Conservation (phyloP, 2,329 filamentous ascomycete species). For the Ophiocordyceps sinensis region DNA sequence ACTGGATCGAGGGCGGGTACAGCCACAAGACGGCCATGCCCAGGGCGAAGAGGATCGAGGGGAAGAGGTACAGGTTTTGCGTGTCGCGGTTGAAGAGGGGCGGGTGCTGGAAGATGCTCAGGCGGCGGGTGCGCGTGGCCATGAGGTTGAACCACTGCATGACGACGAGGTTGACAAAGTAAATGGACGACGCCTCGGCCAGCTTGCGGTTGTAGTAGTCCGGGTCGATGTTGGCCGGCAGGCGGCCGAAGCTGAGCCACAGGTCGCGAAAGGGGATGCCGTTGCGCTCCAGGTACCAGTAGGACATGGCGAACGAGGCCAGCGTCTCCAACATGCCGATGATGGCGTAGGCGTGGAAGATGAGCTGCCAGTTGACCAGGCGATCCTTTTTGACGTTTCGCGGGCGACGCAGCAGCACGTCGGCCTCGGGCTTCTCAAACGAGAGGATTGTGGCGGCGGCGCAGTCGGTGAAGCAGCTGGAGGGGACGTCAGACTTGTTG, state of each 20-base stretch:
- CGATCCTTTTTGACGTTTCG: conserved; percentile 55
- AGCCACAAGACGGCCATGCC: conserved; percentile 55
- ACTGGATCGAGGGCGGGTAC: conserved; percentile 53
- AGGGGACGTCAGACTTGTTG: too few relatives aligned
- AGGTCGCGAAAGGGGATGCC: conserved; percentile 50
- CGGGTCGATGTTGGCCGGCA: conserved; percentile 33
- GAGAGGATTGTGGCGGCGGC: conserved; percentile 58
- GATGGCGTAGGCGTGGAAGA: conserved; percentile 59
- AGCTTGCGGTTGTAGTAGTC: conserved; percentile 40
- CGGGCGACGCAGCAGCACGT: conserved; percentile 55
- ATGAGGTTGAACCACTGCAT: conserved; percentile 73
- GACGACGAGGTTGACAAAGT: conserved; percentile 68
- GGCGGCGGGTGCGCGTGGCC: conserved; percentile 48
- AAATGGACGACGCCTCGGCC: conserved; percentile 56
- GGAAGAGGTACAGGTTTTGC: conserved; percentile 55
- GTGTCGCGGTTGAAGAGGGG: conserved; percentile 50
- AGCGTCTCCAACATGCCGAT: conserved; percentile 50
- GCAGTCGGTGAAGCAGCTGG: conserved; percentile 62
- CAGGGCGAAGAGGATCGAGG: conserved; percentile 54
- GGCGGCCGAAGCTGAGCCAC: conserved; percentile 53
- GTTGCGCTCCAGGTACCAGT: conserved; percentile 47
- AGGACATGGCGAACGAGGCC: conserved; percentile 48
- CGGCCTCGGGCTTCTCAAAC: conserved; percentile 63
- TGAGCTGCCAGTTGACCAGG: conserved; percentile 58
- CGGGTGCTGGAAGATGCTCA: conserved; percentile 59